Evolutionary conservation across 148 eudicot genomes (phyloP).

Genomic region (Rhododendron simsii): DNA sequence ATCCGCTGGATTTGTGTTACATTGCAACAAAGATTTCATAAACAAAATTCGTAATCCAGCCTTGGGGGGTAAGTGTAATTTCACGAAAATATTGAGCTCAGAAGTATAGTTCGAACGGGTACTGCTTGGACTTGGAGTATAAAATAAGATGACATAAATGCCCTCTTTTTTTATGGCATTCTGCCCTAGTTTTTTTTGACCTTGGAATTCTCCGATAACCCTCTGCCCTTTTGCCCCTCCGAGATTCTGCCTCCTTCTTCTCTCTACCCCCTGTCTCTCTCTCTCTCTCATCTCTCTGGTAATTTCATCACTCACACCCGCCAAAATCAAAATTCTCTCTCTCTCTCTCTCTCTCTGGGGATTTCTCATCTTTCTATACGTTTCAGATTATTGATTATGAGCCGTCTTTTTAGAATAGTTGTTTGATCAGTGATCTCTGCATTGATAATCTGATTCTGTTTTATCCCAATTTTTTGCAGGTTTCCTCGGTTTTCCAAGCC

Average conservation of each 20-base stretch:
- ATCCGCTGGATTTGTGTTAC: no score
- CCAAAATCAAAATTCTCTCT: not conserved
- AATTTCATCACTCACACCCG: not conserved
- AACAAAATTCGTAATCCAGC: not conserved
- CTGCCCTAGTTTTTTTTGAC: not conserved
- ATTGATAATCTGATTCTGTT: not conserved
- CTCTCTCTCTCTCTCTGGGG: not conserved
- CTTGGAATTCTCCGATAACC: not conserved
- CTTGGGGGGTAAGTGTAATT: not conserved
- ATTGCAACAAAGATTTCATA: no score
- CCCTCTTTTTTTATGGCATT: not conserved
- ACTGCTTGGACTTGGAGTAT: not conserved
- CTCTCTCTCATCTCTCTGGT: not conserved
- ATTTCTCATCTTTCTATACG: not conserved
- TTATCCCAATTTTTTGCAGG: not conserved
- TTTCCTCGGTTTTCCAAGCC: not conserved
- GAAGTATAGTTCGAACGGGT: no score
- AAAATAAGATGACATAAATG: not conserved
- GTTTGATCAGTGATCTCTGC: not conserved
- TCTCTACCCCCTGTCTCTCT: not conserved
- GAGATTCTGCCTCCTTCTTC: not conserved
- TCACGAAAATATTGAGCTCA: not conserved
- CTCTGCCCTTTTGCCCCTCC: constrained; percentile 2
- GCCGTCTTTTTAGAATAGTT: not conserved
- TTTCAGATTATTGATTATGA: not conserved